A percentile compares a stretch with the other conserved stretches of the same genome.
Conservation (phyloP, 2,329 filamentous ascomycete species). For the Aspergillus sp. region DNA sequence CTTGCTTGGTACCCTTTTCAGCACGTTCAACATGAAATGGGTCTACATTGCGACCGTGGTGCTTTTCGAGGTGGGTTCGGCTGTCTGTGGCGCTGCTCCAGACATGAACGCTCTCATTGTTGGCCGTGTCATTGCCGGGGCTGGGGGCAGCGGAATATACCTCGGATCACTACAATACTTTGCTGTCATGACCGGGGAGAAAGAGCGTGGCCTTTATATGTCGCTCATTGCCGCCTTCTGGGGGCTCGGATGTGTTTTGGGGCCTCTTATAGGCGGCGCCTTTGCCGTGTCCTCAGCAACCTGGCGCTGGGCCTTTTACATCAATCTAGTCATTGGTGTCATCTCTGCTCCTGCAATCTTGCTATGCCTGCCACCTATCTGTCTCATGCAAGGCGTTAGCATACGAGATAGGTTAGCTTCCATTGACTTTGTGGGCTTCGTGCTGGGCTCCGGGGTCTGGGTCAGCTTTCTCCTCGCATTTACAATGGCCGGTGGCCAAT, state of each 20-base stretch:
- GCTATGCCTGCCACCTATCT: background rate
- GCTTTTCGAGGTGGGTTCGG: background rate
- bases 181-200: background rate
- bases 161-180: background rate
- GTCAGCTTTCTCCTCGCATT: too few relatives aligned
- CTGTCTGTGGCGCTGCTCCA: background rate
- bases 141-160: background rate
- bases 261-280: constrained; percentile 9
- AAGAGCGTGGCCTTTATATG: background rate
- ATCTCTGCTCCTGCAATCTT: background rate
- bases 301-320: constrained; percentile 11
- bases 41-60: background rate
- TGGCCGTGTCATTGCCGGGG: background rate
- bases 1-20: too few relatives aligned
- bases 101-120: background rate
- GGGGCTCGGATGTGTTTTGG: background rate
- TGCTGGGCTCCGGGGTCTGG: too few relatives aligned
- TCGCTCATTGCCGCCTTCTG: background rate
- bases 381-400: background rate
- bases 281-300: constrained; percentile 14
- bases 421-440: background rate
- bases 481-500: too few relatives aligned
- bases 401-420: background rate
- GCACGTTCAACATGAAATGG: background rate
- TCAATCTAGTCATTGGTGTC: constrained; percentile 1